Evolutionary conservation across 345 rosid genomes (phyloP), one percentile per base, ranked within the genome.

Genomic region (Physaria fendleri): DNA sequence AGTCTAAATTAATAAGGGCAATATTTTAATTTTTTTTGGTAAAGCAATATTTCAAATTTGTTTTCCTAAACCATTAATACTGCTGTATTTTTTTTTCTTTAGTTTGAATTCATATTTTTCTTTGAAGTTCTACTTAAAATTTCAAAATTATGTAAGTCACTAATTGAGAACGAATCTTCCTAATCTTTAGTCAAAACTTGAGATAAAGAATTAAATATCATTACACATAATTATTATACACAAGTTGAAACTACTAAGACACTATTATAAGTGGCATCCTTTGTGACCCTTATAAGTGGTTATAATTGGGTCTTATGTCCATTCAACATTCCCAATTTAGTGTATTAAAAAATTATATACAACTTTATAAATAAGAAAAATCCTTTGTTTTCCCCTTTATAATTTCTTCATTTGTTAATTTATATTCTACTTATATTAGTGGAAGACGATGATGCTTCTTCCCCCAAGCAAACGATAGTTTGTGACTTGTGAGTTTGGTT

Each of bases 341-440:
- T 33, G 11, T 34, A 45, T 16, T 16, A 41, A 42, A 8, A 28
- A 37, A 32, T 49, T 35, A 52, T 8, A 25, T 37, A 60, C 62
- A 43, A 25, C 24, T 48, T 41, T n/a, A 0, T 65, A 9, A 28
- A 12, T 43, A 18, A 54, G 29, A 17, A 21, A 42, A 16, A 27
- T 13, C 20, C 13, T 11, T 39, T 14, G 17, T 28, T 20, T 20
- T 28, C 11, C 10, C 37, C 6, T 13, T 25, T 32, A 22, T 41
- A 6, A 2, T 5, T 8, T 12, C 17, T 2, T 28, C 2, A 58
- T 21, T 34, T 11, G 15, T 25, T 21, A 6, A 13, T 42, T 52
- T 60, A 69, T 12, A 62, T 62, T 47, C 68, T 54, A 16, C 68
- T 63, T 37, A 44, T 37, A 38, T 54, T 13, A 62, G 39, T 62